Base-by-base conservation (phyloP, 805 yeast genomes). In the Hanseniaspora lachancei region DNA sequence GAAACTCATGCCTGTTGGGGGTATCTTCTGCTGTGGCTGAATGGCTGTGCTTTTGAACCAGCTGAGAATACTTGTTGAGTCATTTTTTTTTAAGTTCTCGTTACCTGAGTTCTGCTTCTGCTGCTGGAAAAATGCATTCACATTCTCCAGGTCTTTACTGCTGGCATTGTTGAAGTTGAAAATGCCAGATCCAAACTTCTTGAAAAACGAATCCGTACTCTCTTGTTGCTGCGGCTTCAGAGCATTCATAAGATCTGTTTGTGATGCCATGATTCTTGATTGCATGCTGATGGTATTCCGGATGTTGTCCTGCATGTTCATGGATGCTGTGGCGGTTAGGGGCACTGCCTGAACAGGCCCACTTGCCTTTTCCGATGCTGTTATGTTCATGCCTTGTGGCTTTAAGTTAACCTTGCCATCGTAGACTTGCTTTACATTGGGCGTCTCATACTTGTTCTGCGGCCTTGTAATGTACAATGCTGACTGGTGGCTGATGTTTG, bases 171-270 rank as follows among this genome's bases (percentile, higher is more conserved):
- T 51, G 21, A 51, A 51, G 38, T 51, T 51, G 23, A 51, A 51
- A 20, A 51, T 51, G 3, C 55, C 55, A 9, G 55, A 51, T 3
- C 57, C 57, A 49, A 55, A 55, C 24, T 48, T 55, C 34, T 49
- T 55, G 48, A 48, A 55, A 21, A 55, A 55, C 1, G 57, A 55
- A 41, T 55, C 57, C n/a, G 57, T 55, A 21, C 57, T 55, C 27
- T 55, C 53, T 15, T 55, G 57, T 3, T 46, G 38, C 16, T 21
- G 21, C 7, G 49, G 49, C 23, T 46, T 46, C 12, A 46, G 13
- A 12, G 29, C n/a, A 24, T 54, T 47, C 32, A 49, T 16, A 18
- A 49, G n/a, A 36, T 55, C 57, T 16, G 48, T 34, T 7, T 44
- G 52, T 6, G 54, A 55, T 18, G 49, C 41, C 27, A 49, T 35